Conservation (phyloP, 805 yeast genomes). For the Kodamaea hsintzibuensis region DNA sequence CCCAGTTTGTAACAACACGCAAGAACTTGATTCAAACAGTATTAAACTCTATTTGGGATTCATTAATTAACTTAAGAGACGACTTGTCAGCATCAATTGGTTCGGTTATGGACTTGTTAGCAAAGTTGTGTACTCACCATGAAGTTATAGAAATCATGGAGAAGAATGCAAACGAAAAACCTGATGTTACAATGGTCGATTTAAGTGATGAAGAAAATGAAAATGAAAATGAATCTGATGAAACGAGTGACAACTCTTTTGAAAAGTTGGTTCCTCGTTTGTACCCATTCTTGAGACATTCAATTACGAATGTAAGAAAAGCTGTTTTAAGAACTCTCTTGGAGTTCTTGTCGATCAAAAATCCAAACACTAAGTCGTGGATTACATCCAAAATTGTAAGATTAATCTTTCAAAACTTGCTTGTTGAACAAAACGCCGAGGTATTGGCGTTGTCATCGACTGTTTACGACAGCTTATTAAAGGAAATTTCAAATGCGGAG, state of each 20-base stretch:
- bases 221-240: conserved; percentile 21
- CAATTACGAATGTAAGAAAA: conserved; percentile 85
- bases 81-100: conserved; percentile 95
- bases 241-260: conserved; percentile 50
- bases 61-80: conserved; percentile 80
- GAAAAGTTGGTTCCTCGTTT: conserved; percentile 81
- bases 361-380: conserved; percentile 64
- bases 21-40: conserved; percentile 49
- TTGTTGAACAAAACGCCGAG: conserved; percentile 83
- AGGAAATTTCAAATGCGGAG: conserved; percentile 37
- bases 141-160: conserved; percentile 75
- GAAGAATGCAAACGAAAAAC: conserved; percentile 49
- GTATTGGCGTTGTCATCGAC: conserved; percentile 63
- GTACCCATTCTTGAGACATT: conserved; percentile 91
- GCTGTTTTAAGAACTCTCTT: conserved; percentile 80
- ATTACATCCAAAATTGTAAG: conserved; percentile 72
- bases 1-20: conserved; percentile 74
- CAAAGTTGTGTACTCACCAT: conserved; percentile 80
- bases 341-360: conserved; percentile 67
- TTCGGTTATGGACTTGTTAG: conserved; percentile 90
- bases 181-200: conserved; percentile 18
- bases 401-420: conserved; percentile 78
- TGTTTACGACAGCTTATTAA: conserved; percentile 59
- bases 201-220: conserved; percentile 1
- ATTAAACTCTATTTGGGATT: conserved; percentile 83